phyloP scores from a whole-genome alignment of 768 basidiomycete genomes.

The Solioccasus polychromus region DNA sequence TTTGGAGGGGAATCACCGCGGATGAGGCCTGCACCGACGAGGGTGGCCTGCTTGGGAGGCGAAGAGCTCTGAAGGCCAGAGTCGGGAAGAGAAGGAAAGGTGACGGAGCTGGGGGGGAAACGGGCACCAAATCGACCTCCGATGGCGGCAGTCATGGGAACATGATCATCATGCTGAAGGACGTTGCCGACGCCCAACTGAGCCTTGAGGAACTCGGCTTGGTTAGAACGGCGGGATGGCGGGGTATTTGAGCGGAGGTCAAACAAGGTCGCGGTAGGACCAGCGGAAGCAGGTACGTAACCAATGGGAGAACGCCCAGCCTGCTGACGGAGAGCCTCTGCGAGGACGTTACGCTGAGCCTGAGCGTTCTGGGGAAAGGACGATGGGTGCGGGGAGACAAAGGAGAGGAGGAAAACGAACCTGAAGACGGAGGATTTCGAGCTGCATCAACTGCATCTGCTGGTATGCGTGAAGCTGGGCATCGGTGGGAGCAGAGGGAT shows the following conservation, averaged over 20 bases:
- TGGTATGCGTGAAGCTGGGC: slow-evolving; percentile 65
- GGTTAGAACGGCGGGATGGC: slow-evolving; percentile 65
- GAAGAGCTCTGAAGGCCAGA: slow-evolving; percentile 37
- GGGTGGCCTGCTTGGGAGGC: slow-evolving; percentile 58
- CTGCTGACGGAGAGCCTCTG: slow-evolving; percentile 54
- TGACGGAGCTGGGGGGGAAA: slow-evolving; percentile 35
- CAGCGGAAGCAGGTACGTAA: slow-evolving; percentile 66
- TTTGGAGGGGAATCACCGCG: slow-evolving; percentile 51
- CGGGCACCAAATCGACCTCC: slow-evolving; percentile 77
- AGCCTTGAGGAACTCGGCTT: slow-evolving; percentile 62
- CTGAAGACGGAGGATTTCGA: slow-evolving; percentile 81
- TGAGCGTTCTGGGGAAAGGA: slow-evolving; percentile 50
- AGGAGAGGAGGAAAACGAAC: slow-evolving; percentile 34
- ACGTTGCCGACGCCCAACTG: slow-evolving; percentile 45
- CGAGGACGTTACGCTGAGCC: slow-evolving; percentile 58
- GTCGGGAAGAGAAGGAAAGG: slow-evolving; percentile 41
- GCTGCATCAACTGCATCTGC: slow-evolving; percentile 76
- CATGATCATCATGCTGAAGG: slow-evolving; percentile 48
- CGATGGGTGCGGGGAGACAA: slow-evolving; percentile 9
- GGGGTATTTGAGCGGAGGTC: slow-evolving; percentile 59
- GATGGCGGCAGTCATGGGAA: slow-evolving; percentile 79
- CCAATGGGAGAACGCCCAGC: slow-evolving; percentile 30
- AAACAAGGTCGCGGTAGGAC: slow-evolving; percentile 60
- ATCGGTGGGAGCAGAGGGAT: slow-evolving; percentile 33
- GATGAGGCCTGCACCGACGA: slow-evolving; percentile 71